phyloP scores from a whole-genome alignment of 108 stramenopile genomes.

The Cylindrotheca closterium region DNA sequence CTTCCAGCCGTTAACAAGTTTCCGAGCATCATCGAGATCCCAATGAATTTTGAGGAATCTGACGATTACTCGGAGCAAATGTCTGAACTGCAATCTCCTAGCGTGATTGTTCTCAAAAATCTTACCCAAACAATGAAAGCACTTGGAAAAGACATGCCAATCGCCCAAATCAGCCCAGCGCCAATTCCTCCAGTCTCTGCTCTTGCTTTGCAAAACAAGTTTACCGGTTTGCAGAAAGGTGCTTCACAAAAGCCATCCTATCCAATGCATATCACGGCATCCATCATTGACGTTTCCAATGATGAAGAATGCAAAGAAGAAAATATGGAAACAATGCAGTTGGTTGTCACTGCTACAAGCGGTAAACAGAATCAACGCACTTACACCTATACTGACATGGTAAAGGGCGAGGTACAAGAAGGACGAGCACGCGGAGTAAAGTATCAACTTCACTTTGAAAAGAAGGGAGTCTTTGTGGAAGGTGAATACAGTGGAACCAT shows the following conservation, averaged over 20 bases:
- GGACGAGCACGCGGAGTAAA: slow-evolving; percentile 2
- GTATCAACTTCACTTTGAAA: slow-evolving; percentile 3
- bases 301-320: not conserved
- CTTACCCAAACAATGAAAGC: not conserved
- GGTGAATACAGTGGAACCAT: slow-evolving; percentile 15
- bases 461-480: not conserved
- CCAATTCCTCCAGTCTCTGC: not conserved
- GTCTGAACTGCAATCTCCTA: not conserved
- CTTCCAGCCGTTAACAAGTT: not conserved
- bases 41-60: not conserved
- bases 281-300: not conserved
- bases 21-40: not conserved
- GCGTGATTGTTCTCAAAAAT: not conserved
- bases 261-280: not conserved
- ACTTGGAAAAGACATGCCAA: not conserved
- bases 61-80: not conserved
- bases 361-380: not conserved
- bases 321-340: not conserved
- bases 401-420: slow-evolving; percentile 14
- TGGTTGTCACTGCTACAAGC: not conserved
- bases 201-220: not conserved
- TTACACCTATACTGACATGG: slow-evolving; percentile 8
- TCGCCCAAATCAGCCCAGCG: not conserved
- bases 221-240: not conserved
- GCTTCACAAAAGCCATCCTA: not conserved